A percentile compares a stretch with the other conserved stretches of the same genome.
These are phyloP conservation scores for Hygrophorus russula DNA, from an alignment of 768 basidiomycete species.

Conservation along the genomic window DNA sequence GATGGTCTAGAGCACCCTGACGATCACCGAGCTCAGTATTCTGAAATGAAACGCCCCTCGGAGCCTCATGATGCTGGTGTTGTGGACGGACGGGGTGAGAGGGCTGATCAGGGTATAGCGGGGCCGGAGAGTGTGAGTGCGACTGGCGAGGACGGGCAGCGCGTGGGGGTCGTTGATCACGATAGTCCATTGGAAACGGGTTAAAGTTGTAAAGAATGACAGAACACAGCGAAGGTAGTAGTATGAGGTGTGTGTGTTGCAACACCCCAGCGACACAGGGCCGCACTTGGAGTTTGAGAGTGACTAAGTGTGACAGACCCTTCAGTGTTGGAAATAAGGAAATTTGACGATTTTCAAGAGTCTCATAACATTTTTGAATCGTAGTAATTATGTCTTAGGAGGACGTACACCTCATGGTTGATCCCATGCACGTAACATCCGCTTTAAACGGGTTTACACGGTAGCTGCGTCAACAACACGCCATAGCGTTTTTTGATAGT, in stretches of 20 bases:
- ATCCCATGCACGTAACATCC: no score
- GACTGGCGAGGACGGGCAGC: slow-evolving; percentile 34
- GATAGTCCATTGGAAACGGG: slow-evolving; percentile 23
- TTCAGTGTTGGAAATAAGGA: no score
- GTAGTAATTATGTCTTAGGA: no score
- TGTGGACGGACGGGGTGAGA: slow-evolving; percentile 11
- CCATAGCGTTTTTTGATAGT: slow-evolving; percentile 92
- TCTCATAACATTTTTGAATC: no score
- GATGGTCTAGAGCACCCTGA: slow-evolving; percentile 27
- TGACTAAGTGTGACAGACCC: no score
- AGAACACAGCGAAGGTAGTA: no score
- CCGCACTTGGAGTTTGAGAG: no score
- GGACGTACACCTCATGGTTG: no score
- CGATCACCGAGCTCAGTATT: slow-evolving; percentile 61
- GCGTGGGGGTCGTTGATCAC: slow-evolving; percentile 44
- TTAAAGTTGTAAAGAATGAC: not conserved
- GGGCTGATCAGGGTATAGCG: slow-evolving; percentile 24
- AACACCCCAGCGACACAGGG: no score
- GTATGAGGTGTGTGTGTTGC: no score
- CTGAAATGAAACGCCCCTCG: slow-evolving; percentile 58
- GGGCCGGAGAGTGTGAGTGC: slow-evolving; percentile 29
- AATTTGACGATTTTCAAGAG: no score
- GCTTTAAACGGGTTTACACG: slow-evolving; percentile 72
- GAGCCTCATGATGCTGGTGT: slow-evolving; percentile 22
- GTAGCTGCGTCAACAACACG: slow-evolving; percentile 83